A percentile compares a stretch with the other conserved stretches of the same genome.
These are phyloP conservation scores for Goffeauzyma gilvescens DNA, from an alignment of 768 basidiomycete genomes.

Conservation along the genomic window DNA sequence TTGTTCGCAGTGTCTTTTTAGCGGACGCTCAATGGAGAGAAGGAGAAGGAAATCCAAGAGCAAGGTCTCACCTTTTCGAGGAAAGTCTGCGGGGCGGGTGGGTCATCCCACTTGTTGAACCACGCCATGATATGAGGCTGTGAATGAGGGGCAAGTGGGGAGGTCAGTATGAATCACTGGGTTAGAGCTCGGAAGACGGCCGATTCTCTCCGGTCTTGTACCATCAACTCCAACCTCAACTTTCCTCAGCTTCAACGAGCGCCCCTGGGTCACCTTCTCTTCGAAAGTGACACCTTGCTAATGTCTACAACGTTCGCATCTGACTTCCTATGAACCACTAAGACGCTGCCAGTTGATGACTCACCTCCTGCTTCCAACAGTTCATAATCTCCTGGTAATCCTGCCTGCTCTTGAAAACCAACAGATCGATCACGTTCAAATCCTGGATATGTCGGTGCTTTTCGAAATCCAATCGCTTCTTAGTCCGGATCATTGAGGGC, in stretches of 20 bases:
- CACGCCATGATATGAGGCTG: slow-evolving; percentile 31
- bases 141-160: background rate
- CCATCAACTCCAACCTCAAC: background rate
- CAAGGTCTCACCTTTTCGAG: slow-evolving; percentile 11
- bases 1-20: background rate
- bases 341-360: slow-evolving; percentile 1
- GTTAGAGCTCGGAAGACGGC: background rate
- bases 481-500: slow-evolving; percentile 55
- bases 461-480: slow-evolving; percentile 73
- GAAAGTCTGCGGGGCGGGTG: too few species aligned
- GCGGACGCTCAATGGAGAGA: background rate
- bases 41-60: background rate
- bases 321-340: background rate
- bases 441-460: slow-evolving; percentile 65
- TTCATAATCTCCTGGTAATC: slow-evolving; percentile 92
- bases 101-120: slow-evolving; percentile 30
- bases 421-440: slow-evolving; percentile 59
- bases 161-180: background rate
- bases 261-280: background rate
- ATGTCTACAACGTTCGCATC: background rate
- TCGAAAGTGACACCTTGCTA: background rate
- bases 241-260: background rate
- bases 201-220: background rate
- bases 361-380: slow-evolving; percentile 60
- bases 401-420: slow-evolving; percentile 62